A percentile compares a stretch with the other conserved stretches of the same genome.
Evolutionary conservation across 1,139 yeast species (phyloP).

Genomic region (Torulaspora globosa): DNA sequence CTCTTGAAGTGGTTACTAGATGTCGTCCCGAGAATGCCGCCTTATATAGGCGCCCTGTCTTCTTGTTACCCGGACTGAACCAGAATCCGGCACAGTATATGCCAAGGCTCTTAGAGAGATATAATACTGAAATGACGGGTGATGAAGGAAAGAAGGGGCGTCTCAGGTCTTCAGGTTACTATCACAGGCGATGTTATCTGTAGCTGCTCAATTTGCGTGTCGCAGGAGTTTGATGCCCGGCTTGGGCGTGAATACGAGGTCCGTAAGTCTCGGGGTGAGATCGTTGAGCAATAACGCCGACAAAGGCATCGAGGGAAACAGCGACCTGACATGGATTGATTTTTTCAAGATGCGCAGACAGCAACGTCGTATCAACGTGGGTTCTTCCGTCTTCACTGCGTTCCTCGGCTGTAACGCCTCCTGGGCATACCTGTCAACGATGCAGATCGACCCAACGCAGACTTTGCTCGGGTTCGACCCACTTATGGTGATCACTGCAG

Average conservation of each 20-base stretch:
- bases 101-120: neutral
- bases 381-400: slow-evolving; percentile 66
- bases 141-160: neutral
- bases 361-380: slow-evolving; percentile 65
- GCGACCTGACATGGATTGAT: slow-evolving; percentile 57
- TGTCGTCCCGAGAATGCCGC: neutral
- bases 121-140: neutral
- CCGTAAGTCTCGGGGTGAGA: neutral
- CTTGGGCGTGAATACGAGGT: neutral
- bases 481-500: slow-evolving; percentile 66
- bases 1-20: neutral
- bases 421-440: slow-evolving; percentile 71
- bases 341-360: slow-evolving; percentile 72
- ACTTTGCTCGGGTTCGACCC: slow-evolving; percentile 85
- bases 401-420: slow-evolving; percentile 64
- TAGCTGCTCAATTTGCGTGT: neutral
- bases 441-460: slow-evolving; percentile 80
- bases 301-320: neutral
- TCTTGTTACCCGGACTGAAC: neutral
- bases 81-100: neutral
- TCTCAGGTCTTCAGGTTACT: neutral
- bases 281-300: neutral
- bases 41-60: neutral
- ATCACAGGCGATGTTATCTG: neutral
- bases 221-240: slow-evolving; percentile 1